phyloP scores from a whole-genome alignment of 768 basidiomycete genomes.

The Inosperma sp. region DNA sequence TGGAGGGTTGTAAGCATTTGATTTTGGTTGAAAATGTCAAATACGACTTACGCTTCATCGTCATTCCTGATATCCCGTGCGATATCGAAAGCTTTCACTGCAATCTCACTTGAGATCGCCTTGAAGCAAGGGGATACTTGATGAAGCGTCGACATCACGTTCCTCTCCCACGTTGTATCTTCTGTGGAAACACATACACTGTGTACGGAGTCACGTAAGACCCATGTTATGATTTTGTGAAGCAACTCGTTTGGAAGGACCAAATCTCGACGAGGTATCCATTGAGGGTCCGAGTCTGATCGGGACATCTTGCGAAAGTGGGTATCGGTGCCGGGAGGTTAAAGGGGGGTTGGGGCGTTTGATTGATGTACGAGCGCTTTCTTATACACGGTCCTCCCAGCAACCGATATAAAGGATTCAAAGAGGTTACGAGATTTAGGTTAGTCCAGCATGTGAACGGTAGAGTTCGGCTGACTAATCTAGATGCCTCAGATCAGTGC shows the following conservation, averaged over 20 bases:
- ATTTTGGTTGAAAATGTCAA: neutral
- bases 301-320: too few relatives aligned
- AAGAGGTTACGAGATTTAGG: too few relatives aligned
- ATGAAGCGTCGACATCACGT: conserved; percentile 28
- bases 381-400: too few relatives aligned
- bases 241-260: conserved; percentile 36
- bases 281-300: neutral
- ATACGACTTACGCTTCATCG: conserved; percentile 16
- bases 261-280: conserved; percentile 19
- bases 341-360: too few relatives aligned
- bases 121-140: conserved; percentile 32
- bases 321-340: neutral
- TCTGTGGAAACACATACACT: conserved; percentile 28
- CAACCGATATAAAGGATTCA: too few relatives aligned
- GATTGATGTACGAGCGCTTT: too few relatives aligned
- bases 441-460: too few relatives aligned
- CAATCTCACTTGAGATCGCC: conserved; percentile 32
- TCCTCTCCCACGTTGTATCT: conserved; percentile 33
- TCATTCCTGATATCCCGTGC: conserved; percentile 12
- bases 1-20: neutral
- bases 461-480: too few relatives aligned
- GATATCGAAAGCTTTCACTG: conserved; percentile 31
- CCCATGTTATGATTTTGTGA: conserved; percentile 30
- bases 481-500: too few relatives aligned
- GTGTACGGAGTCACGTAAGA: conserved; percentile 32